A percentile compares a stretch with the other conserved stretches of the same genome.
These are phyloP conservation scores for Allomyces arbusculus DNA, from an alignment of 192 early-diverging fungal species.

Conservation along the genomic window DNA sequence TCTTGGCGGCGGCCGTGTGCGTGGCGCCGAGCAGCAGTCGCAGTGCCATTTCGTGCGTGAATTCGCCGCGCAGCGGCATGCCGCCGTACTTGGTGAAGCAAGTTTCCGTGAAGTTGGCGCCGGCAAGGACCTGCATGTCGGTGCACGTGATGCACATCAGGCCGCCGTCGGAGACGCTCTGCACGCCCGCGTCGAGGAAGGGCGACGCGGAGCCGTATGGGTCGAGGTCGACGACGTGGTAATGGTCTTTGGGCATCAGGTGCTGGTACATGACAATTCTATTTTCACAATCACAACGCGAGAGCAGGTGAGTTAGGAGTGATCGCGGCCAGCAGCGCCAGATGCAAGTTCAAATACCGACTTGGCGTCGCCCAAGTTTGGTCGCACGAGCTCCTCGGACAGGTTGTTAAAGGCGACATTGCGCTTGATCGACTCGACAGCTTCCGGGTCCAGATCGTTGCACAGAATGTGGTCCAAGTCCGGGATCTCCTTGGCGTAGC, in stretches of 20 bases:
- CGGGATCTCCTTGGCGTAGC: constrained; percentile 89
- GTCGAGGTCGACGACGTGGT: constrained; percentile 83
- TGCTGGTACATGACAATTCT: constrained; percentile 50
- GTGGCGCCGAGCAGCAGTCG: constrained; percentile 69
- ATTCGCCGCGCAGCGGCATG: constrained; percentile 66
- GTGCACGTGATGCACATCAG: constrained; percentile 95
- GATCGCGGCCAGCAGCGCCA: not conserved
- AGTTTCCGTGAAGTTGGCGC: constrained; percentile 66
- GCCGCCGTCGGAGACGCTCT: constrained; percentile 70
- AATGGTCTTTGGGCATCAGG: constrained; percentile 28
- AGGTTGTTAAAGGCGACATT: constrained; percentile 73
- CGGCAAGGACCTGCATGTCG: constrained; percentile 83
- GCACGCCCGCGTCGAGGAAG: constrained; percentile 86
- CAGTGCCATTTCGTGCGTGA: constrained; percentile 87
- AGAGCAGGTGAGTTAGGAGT: not conserved
- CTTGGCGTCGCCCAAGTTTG: constrained; percentile 73
- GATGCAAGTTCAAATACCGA: constrained; percentile 10
- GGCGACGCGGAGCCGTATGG: constrained; percentile 92
- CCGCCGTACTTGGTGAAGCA: constrained; percentile 92
- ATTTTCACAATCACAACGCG: not conserved
- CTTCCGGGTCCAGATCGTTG: constrained; percentile 79
- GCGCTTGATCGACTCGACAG: constrained; percentile 66
- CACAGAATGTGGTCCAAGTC: constrained; percentile 56
- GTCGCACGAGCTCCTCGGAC: constrained; percentile 43
- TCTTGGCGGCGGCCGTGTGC: constrained; percentile 62